These are phyloP conservation scores for Glycine latifolia DNA, from an alignment of 306 rosid species.

Conservation along the genomic window DNA sequence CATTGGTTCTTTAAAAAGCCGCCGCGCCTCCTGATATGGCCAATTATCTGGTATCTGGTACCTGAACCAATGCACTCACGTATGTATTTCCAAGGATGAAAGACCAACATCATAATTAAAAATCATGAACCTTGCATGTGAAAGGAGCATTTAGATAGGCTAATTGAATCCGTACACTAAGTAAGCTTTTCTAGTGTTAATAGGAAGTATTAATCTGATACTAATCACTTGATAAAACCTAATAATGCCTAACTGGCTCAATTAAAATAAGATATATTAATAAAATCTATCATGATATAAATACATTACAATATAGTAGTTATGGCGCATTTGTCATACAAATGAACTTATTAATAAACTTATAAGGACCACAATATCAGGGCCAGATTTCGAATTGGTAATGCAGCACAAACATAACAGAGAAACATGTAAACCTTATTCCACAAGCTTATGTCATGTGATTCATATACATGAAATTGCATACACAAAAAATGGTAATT, in stretches of 20 bases:
- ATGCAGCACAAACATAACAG: conserved; percentile 33
- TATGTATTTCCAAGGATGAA: conserved; percentile 29
- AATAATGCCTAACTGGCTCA: conserved; percentile 9
- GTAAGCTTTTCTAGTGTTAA: conserved; percentile 6
- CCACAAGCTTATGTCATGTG: conserved; percentile 16
- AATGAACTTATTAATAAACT: conserved; percentile 28
- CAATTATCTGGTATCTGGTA: conserved; percentile 89
- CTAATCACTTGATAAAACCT: conserved; percentile 1
- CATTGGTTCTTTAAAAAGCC: conserved; percentile 83
- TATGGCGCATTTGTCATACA: background rate
- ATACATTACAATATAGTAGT: conserved; percentile 8
- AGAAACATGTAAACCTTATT: conserved; percentile 32
- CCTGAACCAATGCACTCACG: conserved; percentile 54
- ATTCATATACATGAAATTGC: conserved; percentile 14
- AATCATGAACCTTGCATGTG: conserved; percentile 31
- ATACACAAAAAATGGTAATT: conserved; percentile 14
- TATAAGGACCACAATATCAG: conserved; percentile 31
- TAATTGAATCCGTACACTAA: background rate
- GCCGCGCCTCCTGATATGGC: conserved; percentile 93
- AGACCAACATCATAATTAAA: conserved; percentile 11
- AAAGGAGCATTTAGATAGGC: conserved; percentile 8
- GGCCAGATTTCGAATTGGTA: conserved; percentile 16
- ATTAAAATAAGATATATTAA: background rate
- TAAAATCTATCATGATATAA: conserved; percentile 29
- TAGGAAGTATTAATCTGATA: conserved; percentile 14